These are phyloP conservation scores for Suhomyces wounanorum DNA, from an alignment of 1,139 yeast genomes.

Conservation along the genomic window DNA sequence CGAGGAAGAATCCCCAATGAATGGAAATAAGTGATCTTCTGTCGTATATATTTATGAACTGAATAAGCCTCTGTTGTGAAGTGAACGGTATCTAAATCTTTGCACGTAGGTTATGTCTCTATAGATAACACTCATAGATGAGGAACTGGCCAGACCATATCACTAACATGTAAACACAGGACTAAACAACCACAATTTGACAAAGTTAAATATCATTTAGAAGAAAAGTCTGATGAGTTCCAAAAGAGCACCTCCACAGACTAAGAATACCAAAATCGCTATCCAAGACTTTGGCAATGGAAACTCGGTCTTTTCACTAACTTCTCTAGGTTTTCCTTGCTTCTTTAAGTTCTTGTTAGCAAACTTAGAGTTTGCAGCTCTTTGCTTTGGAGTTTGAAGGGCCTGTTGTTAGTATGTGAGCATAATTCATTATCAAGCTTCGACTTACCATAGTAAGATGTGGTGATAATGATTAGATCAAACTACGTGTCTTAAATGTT, in stretches of 20 bases:
- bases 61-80: not conserved
- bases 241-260: constrained; percentile 81
- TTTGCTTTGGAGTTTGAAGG: constrained; percentile 79
- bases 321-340: constrained; percentile 63
- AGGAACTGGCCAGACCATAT: not conserved
- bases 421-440: not conserved
- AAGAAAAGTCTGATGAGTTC: constrained; percentile 58
- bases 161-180: not conserved
- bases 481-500: constrained; percentile 11
- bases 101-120: constrained; percentile 1
- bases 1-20: not conserved
- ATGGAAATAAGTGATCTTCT: not conserved
- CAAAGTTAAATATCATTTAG: not conserved
- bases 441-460: constrained; percentile 11
- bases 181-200: not conserved
- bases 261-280: constrained; percentile 61
- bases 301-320: constrained; percentile 33
- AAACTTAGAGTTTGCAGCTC: constrained; percentile 79
- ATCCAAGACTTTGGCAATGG: constrained; percentile 66
- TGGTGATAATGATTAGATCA: constrained; percentile 2
- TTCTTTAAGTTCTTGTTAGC: constrained; percentile 70
- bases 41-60: not conserved
- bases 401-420: constrained; percentile 30
- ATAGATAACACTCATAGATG: not conserved
- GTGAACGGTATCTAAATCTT: not conserved